Evolutionary conservation across 2,329 filamentous ascomycete genomes (phyloP).

Genomic region (Coniochaeta ligniaria): DNA sequence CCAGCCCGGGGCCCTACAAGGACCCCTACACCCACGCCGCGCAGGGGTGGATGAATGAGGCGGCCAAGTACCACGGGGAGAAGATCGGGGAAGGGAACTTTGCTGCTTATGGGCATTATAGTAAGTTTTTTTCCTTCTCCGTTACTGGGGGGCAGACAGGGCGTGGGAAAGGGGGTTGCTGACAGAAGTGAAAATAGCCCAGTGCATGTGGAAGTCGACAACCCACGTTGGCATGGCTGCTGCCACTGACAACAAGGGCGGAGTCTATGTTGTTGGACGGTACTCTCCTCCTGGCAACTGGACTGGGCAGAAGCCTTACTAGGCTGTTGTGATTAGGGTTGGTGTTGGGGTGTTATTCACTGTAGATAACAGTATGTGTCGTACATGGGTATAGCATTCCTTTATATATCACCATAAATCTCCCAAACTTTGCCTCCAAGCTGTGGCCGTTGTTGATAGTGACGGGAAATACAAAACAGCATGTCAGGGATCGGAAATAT

Average conservation of each 20-base stretch:
- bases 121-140: background rate
- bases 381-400: background rate
- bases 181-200: background rate
- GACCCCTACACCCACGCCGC: slow-evolving; percentile 2
- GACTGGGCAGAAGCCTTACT: background rate
- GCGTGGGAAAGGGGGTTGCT: background rate
- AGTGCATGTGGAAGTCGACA: slow-evolving; percentile 4
- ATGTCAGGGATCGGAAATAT: background rate
- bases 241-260: background rate
- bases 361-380: background rate
- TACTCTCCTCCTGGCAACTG: background rate
- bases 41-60: slow-evolving; percentile 4
- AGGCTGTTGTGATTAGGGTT: background rate
- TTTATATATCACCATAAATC: background rate
- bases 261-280: background rate
- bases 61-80: slow-evolving; percentile 3
- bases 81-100: slow-evolving; percentile 1
- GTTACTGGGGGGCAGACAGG: background rate
- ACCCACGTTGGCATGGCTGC: background rate
- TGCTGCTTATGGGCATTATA: slow-evolving; percentile 1
- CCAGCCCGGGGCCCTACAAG: background rate
- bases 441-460: background rate
- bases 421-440: background rate
- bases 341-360: background rate
- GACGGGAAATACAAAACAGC: background rate